These are phyloP conservation scores for Candida hungchunana DNA, from an alignment of 805 yeast genomes.

Conservation along the genomic window DNA sequence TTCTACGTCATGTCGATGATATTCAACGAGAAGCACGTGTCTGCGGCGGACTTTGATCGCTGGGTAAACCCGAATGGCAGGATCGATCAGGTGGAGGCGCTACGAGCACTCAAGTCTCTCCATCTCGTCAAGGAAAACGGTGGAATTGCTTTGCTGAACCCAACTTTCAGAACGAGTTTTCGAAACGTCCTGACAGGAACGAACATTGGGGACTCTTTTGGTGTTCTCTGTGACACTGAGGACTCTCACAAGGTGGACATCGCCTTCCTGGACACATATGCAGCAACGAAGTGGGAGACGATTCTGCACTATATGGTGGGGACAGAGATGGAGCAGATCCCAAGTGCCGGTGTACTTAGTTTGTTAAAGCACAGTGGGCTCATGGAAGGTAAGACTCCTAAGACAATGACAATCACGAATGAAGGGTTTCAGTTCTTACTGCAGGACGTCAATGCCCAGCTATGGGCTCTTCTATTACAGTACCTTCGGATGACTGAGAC, in stretches of 20 bases:
- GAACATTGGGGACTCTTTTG: slow-evolving; percentile 63
- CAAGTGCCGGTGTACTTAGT: slow-evolving; percentile 78
- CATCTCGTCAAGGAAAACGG: slow-evolving; percentile 65
- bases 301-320: slow-evolving; percentile 98
- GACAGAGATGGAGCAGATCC: slow-evolving; percentile 63
- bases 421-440: slow-evolving; percentile 90
- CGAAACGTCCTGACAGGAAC: slow-evolving; percentile 84
- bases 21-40: slow-evolving; percentile 71
- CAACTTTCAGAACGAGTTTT: slow-evolving; percentile 70
- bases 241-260: slow-evolving; percentile 56
- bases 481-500: slow-evolving; percentile 82
- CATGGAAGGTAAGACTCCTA: slow-evolving; percentile 61
- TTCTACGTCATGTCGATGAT: slow-evolving; percentile 84
- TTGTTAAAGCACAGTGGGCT: slow-evolving; percentile 76
- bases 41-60: slow-evolving; percentile 60
- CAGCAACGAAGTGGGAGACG: slow-evolving; percentile 88
- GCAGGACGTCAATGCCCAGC: slow-evolving; percentile 90
- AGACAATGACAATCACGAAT: slow-evolving; percentile 68
- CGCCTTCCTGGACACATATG: slow-evolving; percentile 72
- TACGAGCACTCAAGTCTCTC: slow-evolving; percentile 69
- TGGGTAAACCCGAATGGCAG: slow-evolving; percentile 67
- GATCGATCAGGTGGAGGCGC: slow-evolving; percentile 61
- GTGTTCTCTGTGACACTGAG: slow-evolving; percentile 56
- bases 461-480: slow-evolving; percentile 88
- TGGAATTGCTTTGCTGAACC: slow-evolving; percentile 52